Conservation (phyloP, 371 early-diverging fungal genomes). For the Apophysomyces ossiformis region DNA sequence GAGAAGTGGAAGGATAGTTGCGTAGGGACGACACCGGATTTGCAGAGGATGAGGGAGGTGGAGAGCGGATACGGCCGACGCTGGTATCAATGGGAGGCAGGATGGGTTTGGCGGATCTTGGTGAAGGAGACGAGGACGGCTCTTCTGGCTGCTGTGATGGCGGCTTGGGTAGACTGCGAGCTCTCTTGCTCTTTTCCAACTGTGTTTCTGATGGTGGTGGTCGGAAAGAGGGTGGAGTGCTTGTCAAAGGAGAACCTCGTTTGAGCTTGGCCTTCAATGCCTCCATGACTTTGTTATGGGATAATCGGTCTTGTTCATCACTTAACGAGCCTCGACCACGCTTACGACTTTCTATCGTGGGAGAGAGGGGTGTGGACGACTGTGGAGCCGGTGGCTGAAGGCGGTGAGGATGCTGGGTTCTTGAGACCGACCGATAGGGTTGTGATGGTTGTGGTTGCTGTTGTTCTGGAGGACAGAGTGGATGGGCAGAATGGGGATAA, state of each 20-base stretch:
- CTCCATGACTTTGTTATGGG: slow-evolving; percentile 43
- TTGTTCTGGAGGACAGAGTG: slow-evolving; percentile 33
- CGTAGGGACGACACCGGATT: background rate
- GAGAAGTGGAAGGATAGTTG: background rate
- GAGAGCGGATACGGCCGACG: slow-evolving; percentile 25
- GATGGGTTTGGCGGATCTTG: slow-evolving; percentile 41
- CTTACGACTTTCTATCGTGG: slow-evolving; percentile 10
- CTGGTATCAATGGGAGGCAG: slow-evolving; percentile 46
- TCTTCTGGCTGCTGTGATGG: slow-evolving; percentile 3
- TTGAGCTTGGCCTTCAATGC: slow-evolving; percentile 44
- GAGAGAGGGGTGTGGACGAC: slow-evolving; percentile 1
- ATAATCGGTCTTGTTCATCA: slow-evolving; percentile 20
- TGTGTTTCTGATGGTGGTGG: slow-evolving; percentile 16
- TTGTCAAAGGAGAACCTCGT: slow-evolving; percentile 19
- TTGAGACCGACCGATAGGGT: slow-evolving; percentile 7
- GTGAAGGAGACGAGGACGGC: slow-evolving; percentile 25
- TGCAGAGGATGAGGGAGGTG: slow-evolving; percentile 6
- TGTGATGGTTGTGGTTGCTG: background rate
- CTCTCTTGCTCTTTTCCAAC: slow-evolving; percentile 20
- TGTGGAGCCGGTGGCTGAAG: background rate
- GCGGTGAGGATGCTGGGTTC: slow-evolving; percentile 5
- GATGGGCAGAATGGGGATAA: slow-evolving; percentile 44
- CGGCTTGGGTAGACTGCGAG: slow-evolving; percentile 20
- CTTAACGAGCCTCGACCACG: background rate
- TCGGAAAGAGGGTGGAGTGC: background rate